Conservation (phyloP, 2,329 filamentous ascomycete species). For the Xylaria sp. region DNA sequence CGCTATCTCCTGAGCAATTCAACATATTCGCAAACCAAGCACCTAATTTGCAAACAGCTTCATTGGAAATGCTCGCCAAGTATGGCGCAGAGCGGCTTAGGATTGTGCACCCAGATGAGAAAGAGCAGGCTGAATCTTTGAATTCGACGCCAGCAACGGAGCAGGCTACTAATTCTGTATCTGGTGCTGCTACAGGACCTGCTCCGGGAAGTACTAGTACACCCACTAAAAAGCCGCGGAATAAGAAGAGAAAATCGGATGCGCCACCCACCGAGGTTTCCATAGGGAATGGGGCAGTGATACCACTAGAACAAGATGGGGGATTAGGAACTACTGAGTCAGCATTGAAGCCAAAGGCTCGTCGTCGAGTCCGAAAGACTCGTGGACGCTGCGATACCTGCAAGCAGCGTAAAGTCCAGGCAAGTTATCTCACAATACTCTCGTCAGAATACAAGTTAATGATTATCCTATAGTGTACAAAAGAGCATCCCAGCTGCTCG, state of each 20-base stretch:
- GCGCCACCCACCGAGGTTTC: slow-evolving; percentile 34
- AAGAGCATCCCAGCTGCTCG: slow-evolving; percentile 51
- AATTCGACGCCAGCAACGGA: slow-evolving; percentile 42
- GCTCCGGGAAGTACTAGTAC: slow-evolving; percentile 40
- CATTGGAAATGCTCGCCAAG: slow-evolving; percentile 65
- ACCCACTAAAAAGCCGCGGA: slow-evolving; percentile 46
- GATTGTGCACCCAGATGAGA: slow-evolving; percentile 65
- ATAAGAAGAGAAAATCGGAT: slow-evolving; percentile 45
- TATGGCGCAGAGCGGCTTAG: slow-evolving; percentile 68
- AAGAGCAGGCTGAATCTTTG: slow-evolving; percentile 45
- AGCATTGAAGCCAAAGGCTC: slow-evolving; percentile 38
- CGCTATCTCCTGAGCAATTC: slow-evolving; percentile 66
- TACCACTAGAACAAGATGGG: slow-evolving; percentile 44
- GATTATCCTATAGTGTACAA: slow-evolving; percentile 48
- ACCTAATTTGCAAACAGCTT: slow-evolving; percentile 64
- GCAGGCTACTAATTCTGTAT: slow-evolving; percentile 34
- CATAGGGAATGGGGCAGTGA: slow-evolving; percentile 46
- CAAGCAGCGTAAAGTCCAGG: slow-evolving; percentile 47
- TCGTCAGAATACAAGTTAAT: slow-evolving; percentile 8
- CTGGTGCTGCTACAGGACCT: slow-evolving; percentile 30
- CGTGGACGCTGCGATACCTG: slow-evolving; percentile 52
- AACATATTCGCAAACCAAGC: slow-evolving; percentile 70
- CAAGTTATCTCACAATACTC: slow-evolving; percentile 30
- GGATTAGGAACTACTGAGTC: slow-evolving; percentile 46
- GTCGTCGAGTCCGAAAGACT: slow-evolving; percentile 45